Base-by-base conservation (phyloP, 2,329 filamentous ascomycete genomes). In the Epichloe baconii region DNA sequence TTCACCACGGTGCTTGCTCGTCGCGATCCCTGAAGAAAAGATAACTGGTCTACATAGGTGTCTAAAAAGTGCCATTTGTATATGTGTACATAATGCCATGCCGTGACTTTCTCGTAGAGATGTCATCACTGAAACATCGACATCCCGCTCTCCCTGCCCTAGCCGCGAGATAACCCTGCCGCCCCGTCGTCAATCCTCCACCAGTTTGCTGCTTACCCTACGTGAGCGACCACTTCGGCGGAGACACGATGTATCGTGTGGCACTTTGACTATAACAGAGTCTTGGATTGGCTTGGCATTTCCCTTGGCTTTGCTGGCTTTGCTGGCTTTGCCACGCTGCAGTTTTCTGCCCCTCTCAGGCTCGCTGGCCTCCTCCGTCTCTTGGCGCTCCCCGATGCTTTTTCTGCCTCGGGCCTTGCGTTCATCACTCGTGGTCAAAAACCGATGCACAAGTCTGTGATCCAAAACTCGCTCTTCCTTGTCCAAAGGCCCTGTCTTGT, bases 391-490 rank as follows among this genome's bases (percentile, higher is more conserved):
- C 31, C 45, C 17, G 26, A 64, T 26, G 52, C 61, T 58, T 55
- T 67, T 69, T 34, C 64, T 62, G 1, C 77, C 76, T 2, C 78
- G 67, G 0, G 73, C 72, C 54, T 63, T 73, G 42, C 73, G 71
- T 64, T 91, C 87, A 51, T 89, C 83, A 2, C 83, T 77, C 0
- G 80, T 74, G 23, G 82, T 77, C 5, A 96, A 69, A 61, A 95
- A 96, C 0, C 91, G 84, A 66, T 96, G 86, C 3, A 97, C 78
- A 0, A 77, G 83, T n/a, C 91, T 77, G 62, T 96, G 90, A 63
- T 97, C 91, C 53, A 93, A 74, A 1, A 95, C 72, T 10, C 81
- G 70, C 62, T 83, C 77, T 57, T 85, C 81, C 52, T 79, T 82
- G 63, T 97, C 93, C 19, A 78, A 67, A 15, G 80, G 80, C 0